Percentiles rank a stretch among this genome's conserved stretches.
Conservation (phyloP, 352 stramenopile genomes). For the Globisporangium abappressorium region DNA sequence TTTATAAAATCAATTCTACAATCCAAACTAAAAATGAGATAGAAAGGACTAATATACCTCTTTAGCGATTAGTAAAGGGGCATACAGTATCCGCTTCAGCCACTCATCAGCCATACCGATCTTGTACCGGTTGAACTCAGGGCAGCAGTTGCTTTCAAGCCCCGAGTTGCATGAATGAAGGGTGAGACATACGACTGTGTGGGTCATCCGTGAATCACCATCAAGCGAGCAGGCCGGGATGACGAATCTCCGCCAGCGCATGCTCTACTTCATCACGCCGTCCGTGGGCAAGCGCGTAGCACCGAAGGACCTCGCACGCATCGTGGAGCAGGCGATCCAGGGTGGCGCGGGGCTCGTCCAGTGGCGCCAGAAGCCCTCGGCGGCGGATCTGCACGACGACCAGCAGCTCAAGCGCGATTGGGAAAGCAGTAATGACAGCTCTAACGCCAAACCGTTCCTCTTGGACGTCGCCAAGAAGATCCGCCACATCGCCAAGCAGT, state of each 20-base stretch:
- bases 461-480: conserved; percentile 33
- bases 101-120: too few relatives aligned
- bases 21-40: too few relatives aligned
- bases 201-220: neutral
- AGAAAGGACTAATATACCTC: too few relatives aligned
- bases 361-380: conserved; percentile 49
- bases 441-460: conserved; percentile 25
- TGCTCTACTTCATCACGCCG: conserved; percentile 68
- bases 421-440: conserved; percentile 14
- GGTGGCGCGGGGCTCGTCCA: conserved; percentile 50
- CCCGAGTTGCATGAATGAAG: neutral
- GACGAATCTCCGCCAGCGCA: conserved; percentile 11
- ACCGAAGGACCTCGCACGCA: conserved; percentile 22
- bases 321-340: conserved; percentile 42
- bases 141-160: neutral
- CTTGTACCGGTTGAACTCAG: neutral
- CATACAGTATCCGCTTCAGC: too few relatives aligned
- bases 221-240: neutral
- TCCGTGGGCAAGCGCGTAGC: conserved; percentile 28
- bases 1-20: too few relatives aligned
- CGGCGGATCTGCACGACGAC: conserved; percentile 24
- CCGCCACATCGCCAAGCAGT: conserved; percentile 29
- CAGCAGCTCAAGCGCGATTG: conserved; percentile 26
- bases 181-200: conserved; percentile 1
- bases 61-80: too few relatives aligned